A percentile compares a stretch with the other conserved stretches of the same genome.
phyloP scores from a whole-genome alignment of 2,329 filamentous ascomycete species.

The Onygenales sp. region DNA sequence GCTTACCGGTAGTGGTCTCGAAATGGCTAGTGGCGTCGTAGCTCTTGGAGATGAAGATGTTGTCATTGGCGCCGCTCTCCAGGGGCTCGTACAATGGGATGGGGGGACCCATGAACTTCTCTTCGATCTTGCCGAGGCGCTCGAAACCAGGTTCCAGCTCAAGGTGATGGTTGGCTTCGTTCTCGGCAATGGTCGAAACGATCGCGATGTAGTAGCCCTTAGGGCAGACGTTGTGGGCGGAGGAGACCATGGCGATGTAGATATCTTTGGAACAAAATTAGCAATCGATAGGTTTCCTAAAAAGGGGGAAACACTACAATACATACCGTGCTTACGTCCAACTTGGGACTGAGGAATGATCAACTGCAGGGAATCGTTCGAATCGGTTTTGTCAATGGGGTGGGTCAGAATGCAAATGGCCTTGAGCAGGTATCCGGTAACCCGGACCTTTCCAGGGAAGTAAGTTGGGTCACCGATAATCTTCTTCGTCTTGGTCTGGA shows the following conservation, averaged over 20 bases:
- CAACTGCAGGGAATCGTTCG: slow-evolving; percentile 81
- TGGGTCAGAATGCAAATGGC: slow-evolving; percentile 97
- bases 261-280: slow-evolving; percentile 54
- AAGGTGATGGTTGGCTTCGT: slow-evolving; percentile 82
- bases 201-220: slow-evolving; percentile 99
- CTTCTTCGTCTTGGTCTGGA: slow-evolving; percentile 91
- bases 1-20: slow-evolving; percentile 65
- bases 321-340: slow-evolving; percentile 84
- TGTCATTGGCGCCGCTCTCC: slow-evolving; percentile 72
- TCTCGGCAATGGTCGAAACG: slow-evolving; percentile 93
- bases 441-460: slow-evolving; percentile 81
- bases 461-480: slow-evolving; percentile 95
- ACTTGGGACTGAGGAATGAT: slow-evolving; percentile 98
- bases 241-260: slow-evolving; percentile 92
- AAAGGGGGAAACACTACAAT: neutral
- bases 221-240: slow-evolving; percentile 94
- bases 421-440: slow-evolving; percentile 83
- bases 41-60: slow-evolving; percentile 96
- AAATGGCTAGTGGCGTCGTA: slow-evolving; percentile 98
- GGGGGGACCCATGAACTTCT: slow-evolving; percentile 90
- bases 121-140: slow-evolving; percentile 84
- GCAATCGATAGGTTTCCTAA: neutral
- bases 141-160: slow-evolving; percentile 90
- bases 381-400: slow-evolving; percentile 79
- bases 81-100: slow-evolving; percentile 91